These are phyloP conservation scores for Delitschia confertaspora DNA, from an alignment of 495 filamentous ascomycete genomes.

Conservation along the genomic window DNA sequence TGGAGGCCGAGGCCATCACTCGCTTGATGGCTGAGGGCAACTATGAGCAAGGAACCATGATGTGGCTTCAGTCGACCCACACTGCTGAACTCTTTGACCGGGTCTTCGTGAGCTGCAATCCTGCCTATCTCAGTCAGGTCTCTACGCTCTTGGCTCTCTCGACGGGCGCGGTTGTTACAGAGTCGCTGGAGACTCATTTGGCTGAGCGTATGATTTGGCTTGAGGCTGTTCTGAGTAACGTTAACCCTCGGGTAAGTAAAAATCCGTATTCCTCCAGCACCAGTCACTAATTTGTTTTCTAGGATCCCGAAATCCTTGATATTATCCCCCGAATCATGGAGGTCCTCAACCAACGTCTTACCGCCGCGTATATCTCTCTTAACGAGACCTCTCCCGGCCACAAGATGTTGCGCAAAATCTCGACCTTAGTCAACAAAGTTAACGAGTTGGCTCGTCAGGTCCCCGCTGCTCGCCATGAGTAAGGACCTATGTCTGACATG, in stretches of 20 bases:
- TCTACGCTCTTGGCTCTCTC: slow-evolving; percentile 73
- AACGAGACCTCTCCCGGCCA: slow-evolving; percentile 53
- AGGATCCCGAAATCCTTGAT: slow-evolving; percentile 70
- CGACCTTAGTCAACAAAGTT: slow-evolving; percentile 45
- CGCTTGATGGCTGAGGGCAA: slow-evolving; percentile 53
- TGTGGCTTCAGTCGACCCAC: slow-evolving; percentile 80
- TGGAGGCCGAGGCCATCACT: slow-evolving; percentile 57
- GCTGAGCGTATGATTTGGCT: slow-evolving; percentile 68
- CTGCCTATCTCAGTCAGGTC: slow-evolving; percentile 59
- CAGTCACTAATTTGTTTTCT: slow-evolving; percentile 10
- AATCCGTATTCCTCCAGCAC: too few relatives aligned
- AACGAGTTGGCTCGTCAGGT: slow-evolving; percentile 44
- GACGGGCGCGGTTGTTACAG: slow-evolving; percentile 70
- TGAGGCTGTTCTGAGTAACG: slow-evolving; percentile 54
- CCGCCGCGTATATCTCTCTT: slow-evolving; percentile 60
- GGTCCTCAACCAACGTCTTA: slow-evolving; percentile 60
- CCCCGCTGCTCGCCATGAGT: neutral
- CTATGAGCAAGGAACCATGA: slow-evolving; percentile 48
- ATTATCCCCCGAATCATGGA: slow-evolving; percentile 66
- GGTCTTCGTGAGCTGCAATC: slow-evolving; percentile 65
- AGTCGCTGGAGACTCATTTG: slow-evolving; percentile 56
- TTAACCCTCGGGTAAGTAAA: slow-evolving; percentile 35
- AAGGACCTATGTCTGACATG: neutral
- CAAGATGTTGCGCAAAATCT: slow-evolving; percentile 54
- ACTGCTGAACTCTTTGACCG: slow-evolving; percentile 71